Conservation (phyloP, 2,329 filamentous ascomycete species). For the Aureobasidium leucospermi region DNA sequence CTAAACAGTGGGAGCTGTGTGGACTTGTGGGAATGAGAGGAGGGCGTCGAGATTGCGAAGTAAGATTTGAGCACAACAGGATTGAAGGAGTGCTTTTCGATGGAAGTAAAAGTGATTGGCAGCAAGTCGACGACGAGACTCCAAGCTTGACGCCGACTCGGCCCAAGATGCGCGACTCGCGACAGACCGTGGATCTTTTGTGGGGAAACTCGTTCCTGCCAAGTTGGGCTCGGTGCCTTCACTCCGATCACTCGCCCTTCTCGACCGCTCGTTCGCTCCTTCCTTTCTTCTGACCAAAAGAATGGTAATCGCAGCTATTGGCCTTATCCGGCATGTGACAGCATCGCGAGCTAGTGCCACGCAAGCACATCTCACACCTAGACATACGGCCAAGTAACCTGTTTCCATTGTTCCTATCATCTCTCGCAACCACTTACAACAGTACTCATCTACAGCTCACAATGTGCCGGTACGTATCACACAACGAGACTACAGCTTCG, state of each 20-base stretch:
- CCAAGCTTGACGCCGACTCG: not conserved
- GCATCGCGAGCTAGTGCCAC: not conserved
- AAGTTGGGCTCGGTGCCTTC: not conserved
- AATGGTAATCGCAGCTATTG: not conserved
- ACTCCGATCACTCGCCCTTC: not conserved
- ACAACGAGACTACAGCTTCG: not conserved
- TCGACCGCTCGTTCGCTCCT: not conserved
- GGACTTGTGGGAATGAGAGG: not conserved
- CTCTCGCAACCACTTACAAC: slow-evolving; percentile 17
- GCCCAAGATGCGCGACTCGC: not conserved
- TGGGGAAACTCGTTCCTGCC: slow-evolving; percentile 1
- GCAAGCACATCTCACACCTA: not conserved
- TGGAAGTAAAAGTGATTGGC: not conserved
- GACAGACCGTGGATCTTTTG: not conserved
- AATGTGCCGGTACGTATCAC: slow-evolving; percentile 28
- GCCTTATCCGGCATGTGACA: not conserved
- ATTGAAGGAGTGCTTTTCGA: not conserved
- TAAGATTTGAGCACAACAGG: no score
- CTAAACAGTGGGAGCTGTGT: not conserved
- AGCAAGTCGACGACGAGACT: not conserved
- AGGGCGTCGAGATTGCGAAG: not conserved
- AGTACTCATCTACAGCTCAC: slow-evolving; percentile 16
- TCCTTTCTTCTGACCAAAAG: not conserved
- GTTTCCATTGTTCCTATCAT: not conserved
- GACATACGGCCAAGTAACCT: not conserved